Conservation (phyloP, 176 grass and related monocot species). For the Pontederia paniculata region DNA sequence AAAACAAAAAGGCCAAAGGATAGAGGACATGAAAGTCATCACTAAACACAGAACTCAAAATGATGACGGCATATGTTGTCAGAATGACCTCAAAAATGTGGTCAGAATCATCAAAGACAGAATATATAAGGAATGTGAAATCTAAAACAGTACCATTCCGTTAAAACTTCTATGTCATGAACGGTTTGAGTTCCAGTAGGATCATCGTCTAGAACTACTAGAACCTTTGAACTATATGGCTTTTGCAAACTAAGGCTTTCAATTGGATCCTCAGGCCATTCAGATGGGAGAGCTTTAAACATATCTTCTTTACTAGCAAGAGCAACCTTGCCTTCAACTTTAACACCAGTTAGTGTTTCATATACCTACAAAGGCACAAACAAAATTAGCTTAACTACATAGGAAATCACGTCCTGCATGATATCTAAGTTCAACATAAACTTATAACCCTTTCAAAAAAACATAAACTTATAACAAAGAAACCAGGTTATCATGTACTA, state of each 20-base stretch:
- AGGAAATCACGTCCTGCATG: neutral
- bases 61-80: too few relatives aligned
- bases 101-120: neutral
- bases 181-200: slow-evolving; percentile 97
- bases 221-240: slow-evolving; percentile 51
- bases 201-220: slow-evolving; percentile 94
- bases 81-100: too few relatives aligned
- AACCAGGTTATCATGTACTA: too few relatives aligned
- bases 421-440: too few relatives aligned
- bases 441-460: too few relatives aligned
- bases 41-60: too few relatives aligned
- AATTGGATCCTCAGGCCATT: slow-evolving; percentile 71
- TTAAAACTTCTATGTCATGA: slow-evolving; percentile 93
- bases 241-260: slow-evolving; percentile 40
- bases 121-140: neutral
- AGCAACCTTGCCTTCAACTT: slow-evolving; percentile 66
- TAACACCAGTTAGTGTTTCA: slow-evolving; percentile 82
- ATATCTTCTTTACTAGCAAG: slow-evolving; percentile 58
- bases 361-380: slow-evolving; percentile 48
- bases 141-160: slow-evolving; percentile 57
- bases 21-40: too few relatives aligned
- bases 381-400: neutral
- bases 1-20: too few relatives aligned
- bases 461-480: too few relatives aligned
- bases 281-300: slow-evolving; percentile 61